Evolutionary conservation across 2,329 filamentous ascomycete genomes (phyloP).

Genomic region (Fusarium liriodendri): DNA sequence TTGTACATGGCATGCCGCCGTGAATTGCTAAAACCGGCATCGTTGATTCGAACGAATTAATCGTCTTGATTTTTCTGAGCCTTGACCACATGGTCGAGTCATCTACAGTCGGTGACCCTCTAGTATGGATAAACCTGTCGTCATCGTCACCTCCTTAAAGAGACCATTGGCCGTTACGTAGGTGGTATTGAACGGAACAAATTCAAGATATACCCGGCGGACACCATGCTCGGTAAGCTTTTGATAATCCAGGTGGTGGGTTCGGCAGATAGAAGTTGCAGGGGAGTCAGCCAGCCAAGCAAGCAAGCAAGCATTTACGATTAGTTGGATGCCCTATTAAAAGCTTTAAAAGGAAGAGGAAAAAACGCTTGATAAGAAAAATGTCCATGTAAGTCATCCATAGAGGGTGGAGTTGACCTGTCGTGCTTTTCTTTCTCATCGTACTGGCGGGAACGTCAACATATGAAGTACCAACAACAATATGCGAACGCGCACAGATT

Average conservation of each 20-base stretch:
- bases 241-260: neutral
- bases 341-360: too few species aligned
- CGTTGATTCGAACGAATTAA: neutral
- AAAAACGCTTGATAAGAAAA: too few species aligned
- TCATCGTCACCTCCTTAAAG: neutral
- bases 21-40: neutral
- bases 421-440: too few species aligned
- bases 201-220: neutral
- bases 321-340: too few species aligned
- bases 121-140: neutral
- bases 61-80: neutral
- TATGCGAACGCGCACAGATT: neutral
- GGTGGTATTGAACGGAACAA: neutral
- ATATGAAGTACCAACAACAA: too few species aligned
- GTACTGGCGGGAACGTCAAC: too few species aligned
- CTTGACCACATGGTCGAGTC: neutral
- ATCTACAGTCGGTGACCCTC: neutral
- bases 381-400: too few species aligned
- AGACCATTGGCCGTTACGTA: too few species aligned
- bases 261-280: neutral
- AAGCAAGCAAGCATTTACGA: too few species aligned
- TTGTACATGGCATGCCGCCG: neutral
- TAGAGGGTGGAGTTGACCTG: too few species aligned
- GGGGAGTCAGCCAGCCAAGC: too few species aligned
- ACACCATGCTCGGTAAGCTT: neutral